Evolutionary conservation across 805 yeast species (phyloP).

Genomic region (Candida boleticola): DNA sequence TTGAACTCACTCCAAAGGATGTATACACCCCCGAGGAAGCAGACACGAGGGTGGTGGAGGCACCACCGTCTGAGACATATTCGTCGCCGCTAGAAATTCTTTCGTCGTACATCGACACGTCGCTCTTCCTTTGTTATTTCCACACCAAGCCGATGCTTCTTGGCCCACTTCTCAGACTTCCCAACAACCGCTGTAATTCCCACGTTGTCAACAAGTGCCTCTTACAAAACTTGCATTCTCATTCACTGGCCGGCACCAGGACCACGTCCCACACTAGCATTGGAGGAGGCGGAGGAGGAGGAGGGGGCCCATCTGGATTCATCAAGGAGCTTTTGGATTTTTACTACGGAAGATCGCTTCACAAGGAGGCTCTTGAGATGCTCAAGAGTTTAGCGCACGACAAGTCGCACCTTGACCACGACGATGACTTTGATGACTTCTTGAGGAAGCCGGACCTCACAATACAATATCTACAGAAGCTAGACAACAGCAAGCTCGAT

Average conservation of each 20-base stretch:
- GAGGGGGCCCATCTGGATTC: constrained; percentile 31
- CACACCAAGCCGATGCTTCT: constrained; percentile 67
- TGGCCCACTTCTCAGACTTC: constrained; percentile 77
- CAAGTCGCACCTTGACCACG: constrained; percentile 11
- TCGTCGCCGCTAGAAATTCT: constrained; percentile 20
- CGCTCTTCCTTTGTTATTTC: constrained; percentile 72
- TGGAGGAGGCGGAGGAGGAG: no score
- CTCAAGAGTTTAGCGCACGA: constrained; percentile 37
- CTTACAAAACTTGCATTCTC: constrained; percentile 29
- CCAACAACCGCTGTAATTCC: constrained; percentile 69
- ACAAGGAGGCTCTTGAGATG: constrained; percentile 64
- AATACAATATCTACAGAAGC: constrained; percentile 56
- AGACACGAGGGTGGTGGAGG: no score
- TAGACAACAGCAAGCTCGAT: constrained; percentile 48
- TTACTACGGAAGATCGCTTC: constrained; percentile 60
- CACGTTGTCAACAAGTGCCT: constrained; percentile 57
- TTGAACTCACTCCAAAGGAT: constrained; percentile 40
- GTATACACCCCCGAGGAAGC: constrained; percentile 29
- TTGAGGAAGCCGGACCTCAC: constrained; percentile 43
- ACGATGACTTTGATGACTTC: constrained; percentile 21
- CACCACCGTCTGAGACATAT: background rate
- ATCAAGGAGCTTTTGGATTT: constrained; percentile 76
- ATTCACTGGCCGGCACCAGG: constrained; percentile 5
- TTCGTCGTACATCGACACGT: constrained; percentile 66
- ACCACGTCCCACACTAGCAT: no score